Base-by-base conservation (phyloP, 2,329 filamentous ascomycete species). In the Didymosphaeria variabile region DNA sequence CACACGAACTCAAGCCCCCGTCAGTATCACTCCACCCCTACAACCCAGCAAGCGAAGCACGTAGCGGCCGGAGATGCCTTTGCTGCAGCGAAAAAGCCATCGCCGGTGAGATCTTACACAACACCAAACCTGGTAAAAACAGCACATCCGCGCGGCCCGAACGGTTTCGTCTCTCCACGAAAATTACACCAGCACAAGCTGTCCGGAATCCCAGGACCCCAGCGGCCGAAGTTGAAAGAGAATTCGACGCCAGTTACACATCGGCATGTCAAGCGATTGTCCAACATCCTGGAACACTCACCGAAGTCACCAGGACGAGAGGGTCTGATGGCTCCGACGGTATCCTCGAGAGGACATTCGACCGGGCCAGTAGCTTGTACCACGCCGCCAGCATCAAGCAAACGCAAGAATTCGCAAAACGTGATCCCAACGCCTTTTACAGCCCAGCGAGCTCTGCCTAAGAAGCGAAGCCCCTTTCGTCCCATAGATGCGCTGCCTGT, bases 71-170 rank as follows among this genome's bases (percentile, higher is more conserved):
- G 62, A 17, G 62, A 63, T 19, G 61, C 67, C 1, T 68, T 68
- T 49, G 61, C 59, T 23, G 58, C 36, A 26, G 26, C 49, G 3
- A 50, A 23, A 15, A 71, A 65, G 51, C 23, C 57, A 8, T 64
- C 68, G 49, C 49, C 50, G 10, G 38, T 68, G n/a, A 67, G 72
- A 34, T 76, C 75, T 58, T 64, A 69, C 8, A 76, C 73, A 17
- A 75, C 73, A 26, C 67, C 75, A 1, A 77, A 72, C 55, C 63
- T 77, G 21, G 54, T 62, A n/a, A 70, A 68, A 17, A 32, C 32
- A 12, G 34, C 52, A n/a, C 57, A 58, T 29, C 63, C 66, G 42
- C 57, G 60, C 10, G 65, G 59, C n/a, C 31, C 56, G 32, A 58
- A 50, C 12, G 55, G 57, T 29, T 67, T 64, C 38, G 67, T 69